Conservation (phyloP, 257 asterid genomes). For the Coffea eugenioides region DNA sequence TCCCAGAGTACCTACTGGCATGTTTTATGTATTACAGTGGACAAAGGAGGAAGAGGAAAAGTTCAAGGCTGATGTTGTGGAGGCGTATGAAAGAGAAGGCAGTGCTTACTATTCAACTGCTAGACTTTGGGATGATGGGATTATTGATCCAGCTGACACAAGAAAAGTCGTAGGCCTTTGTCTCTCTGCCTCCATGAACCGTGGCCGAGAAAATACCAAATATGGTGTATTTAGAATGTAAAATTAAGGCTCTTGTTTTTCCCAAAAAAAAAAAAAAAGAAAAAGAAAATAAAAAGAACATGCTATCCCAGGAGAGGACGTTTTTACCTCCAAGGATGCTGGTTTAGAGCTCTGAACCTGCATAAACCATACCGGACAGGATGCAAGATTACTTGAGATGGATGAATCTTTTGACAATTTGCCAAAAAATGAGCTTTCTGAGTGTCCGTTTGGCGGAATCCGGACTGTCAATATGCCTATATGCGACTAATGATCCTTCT, state of each 20-base stretch:
- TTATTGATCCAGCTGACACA: conserved; percentile 93
- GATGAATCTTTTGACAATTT: neutral
- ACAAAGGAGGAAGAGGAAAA: conserved; percentile 80
- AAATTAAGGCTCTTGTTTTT: neutral
- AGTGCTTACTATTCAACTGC: conserved; percentile 88
- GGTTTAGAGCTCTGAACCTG: neutral
- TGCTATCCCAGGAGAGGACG: neutral
- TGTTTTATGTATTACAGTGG: conserved; percentile 51
- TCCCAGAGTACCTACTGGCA: conserved; percentile 3
- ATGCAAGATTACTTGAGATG: neutral
- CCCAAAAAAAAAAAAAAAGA: neutral
- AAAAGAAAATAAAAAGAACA: too few relatives aligned
- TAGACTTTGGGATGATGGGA: conserved; percentile 97
- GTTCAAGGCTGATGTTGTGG: conserved; percentile 65
- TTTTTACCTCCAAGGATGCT: too few relatives aligned
- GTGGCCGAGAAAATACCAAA: conserved; percentile 57
- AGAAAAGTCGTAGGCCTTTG: conserved; percentile 74
- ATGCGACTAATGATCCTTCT: too few relatives aligned
- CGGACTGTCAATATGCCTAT: neutral
- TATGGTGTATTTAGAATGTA: conserved; percentile 96
- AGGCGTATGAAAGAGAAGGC: conserved; percentile 86
- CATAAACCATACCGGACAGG: neutral
- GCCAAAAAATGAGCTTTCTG: neutral
- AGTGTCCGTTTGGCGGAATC: neutral
- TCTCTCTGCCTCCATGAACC: conserved; percentile 70